Evolutionary conservation across 257 asterid species (phyloP).

Genomic region (Vinca minor): DNA sequence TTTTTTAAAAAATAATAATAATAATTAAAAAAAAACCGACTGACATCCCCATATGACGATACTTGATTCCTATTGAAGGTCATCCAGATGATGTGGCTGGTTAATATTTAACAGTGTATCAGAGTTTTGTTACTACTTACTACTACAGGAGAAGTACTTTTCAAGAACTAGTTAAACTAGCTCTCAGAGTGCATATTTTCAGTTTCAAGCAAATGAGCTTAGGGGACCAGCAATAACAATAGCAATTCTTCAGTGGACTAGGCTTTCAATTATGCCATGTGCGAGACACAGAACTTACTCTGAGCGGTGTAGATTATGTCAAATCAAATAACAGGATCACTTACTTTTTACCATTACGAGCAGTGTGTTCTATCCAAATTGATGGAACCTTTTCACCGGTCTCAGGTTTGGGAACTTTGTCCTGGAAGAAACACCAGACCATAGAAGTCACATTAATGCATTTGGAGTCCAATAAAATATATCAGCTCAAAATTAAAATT

Average conservation of each 20-base stretch:
- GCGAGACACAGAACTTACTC: not conserved
- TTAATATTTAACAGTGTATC: not conserved
- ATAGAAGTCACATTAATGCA: not conserved
- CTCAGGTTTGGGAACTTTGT: conserved; percentile 25
- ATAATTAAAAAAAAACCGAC: not conserved
- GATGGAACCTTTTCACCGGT: conserved; percentile 27
- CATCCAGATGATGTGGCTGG: not conserved
- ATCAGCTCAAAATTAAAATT: conserved; percentile 5
- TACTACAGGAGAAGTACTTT: not conserved
- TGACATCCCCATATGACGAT: not conserved
- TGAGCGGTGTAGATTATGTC: not conserved
- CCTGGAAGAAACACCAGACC: conserved; percentile 38
- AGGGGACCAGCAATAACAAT: not conserved
- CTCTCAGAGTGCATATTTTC: not conserved
- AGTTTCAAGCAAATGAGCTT: not conserved
- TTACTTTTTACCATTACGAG: conserved; percentile 68
- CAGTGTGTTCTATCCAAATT: conserved; percentile 62
- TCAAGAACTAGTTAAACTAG: not conserved
- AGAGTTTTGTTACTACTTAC: not conserved
- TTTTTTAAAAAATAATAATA: too few species aligned
- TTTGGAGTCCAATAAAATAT: not conserved
- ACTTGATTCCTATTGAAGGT: not conserved
- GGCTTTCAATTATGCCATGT: not conserved
- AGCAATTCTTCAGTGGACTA: not conserved
- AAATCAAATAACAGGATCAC: conserved; percentile 17